A percentile compares a stretch with the other conserved stretches of the same genome.
Evolutionary conservation across 2,329 filamentous ascomycete species (phyloP).

Genomic region (Fusarium sp.): DNA sequence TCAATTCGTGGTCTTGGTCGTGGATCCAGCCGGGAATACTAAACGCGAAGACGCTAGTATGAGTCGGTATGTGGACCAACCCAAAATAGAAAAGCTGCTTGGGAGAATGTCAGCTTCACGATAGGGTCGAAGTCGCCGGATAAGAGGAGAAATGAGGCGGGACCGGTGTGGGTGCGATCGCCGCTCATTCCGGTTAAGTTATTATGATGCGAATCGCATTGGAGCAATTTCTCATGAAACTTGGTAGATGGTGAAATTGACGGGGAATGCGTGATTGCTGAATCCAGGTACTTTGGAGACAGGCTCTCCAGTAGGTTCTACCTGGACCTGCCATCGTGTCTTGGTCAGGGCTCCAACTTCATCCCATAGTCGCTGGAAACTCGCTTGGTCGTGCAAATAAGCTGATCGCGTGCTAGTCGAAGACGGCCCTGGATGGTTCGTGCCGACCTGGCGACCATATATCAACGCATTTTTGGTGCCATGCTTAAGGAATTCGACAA

Average conservation of each 20-base stretch:
- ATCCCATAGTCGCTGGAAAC: slow-evolving; percentile 64
- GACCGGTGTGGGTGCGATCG: slow-evolving; percentile 11
- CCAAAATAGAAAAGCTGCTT: slow-evolving; percentile 26
- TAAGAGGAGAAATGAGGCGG: slow-evolving; percentile 26
- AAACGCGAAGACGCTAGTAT: slow-evolving; percentile 29
- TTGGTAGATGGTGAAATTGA: slow-evolving; percentile 50
- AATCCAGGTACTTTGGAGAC: slow-evolving; percentile 39
- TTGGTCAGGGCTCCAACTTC: slow-evolving; percentile 59
- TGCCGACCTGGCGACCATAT: slow-evolving; percentile 62
- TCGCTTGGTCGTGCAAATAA: slow-evolving; percentile 59
- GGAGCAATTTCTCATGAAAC: slow-evolving; percentile 39
- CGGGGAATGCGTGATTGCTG: slow-evolving; percentile 40
- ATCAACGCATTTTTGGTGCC: slow-evolving; percentile 57
- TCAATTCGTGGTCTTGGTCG: slow-evolving; percentile 14
- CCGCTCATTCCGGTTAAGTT: slow-evolving; percentile 7
- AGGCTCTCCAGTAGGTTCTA: slow-evolving; percentile 46
- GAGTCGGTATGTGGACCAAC: slow-evolving; percentile 15
- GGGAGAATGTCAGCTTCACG: slow-evolving; percentile 22
- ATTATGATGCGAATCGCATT: neutral
- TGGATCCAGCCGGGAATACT: slow-evolving; percentile 12
- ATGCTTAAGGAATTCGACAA: slow-evolving; percentile 57
- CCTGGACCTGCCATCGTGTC: slow-evolving; percentile 59
- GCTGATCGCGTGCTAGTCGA: slow-evolving; percentile 40
- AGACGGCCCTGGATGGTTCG: slow-evolving; percentile 38
- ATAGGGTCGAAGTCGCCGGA: slow-evolving; percentile 15